Conservation (phyloP, 148 eudicot species). For the Camellia sinensis region DNA sequence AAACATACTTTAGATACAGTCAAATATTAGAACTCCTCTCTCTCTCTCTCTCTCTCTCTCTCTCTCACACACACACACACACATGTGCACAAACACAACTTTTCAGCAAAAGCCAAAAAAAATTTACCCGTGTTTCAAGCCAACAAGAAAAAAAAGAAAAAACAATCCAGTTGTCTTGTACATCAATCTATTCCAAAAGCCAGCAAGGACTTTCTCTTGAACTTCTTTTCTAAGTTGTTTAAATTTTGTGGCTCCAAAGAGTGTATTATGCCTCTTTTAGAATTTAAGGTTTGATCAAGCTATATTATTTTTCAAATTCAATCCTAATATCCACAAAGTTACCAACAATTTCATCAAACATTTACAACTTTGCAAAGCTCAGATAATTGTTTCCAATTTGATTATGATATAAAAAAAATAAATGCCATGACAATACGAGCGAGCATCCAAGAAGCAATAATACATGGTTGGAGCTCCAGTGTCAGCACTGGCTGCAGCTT, state of each 20-base stretch:
- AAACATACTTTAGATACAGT: too few species aligned
- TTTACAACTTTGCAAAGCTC: background rate
- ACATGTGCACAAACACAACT: too few species aligned
- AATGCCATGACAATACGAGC: background rate
- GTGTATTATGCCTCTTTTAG: background rate
- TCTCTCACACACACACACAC: background rate
- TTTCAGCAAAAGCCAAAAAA: too few species aligned
- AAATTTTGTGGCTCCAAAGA: background rate
- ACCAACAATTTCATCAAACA: background rate
- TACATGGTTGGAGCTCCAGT: conserved; percentile 51
- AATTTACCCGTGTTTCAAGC: too few species aligned
- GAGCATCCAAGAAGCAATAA: background rate
- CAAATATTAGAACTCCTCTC: background rate
- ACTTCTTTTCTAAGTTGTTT: background rate
- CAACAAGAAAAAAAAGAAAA: background rate
- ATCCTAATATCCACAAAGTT: background rate
- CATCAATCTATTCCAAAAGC: background rate
- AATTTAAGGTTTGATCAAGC: background rate
- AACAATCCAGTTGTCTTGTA: background rate
- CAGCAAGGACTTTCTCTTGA: background rate
- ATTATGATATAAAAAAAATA: background rate
- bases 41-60: background rate
- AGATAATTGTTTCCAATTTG: background rate
- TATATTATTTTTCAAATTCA: background rate
- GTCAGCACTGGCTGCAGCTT: conserved; percentile 49